Conservation (phyloP, 192 early-diverging fungal species). For the Phlyctochytrium planicorne region DNA sequence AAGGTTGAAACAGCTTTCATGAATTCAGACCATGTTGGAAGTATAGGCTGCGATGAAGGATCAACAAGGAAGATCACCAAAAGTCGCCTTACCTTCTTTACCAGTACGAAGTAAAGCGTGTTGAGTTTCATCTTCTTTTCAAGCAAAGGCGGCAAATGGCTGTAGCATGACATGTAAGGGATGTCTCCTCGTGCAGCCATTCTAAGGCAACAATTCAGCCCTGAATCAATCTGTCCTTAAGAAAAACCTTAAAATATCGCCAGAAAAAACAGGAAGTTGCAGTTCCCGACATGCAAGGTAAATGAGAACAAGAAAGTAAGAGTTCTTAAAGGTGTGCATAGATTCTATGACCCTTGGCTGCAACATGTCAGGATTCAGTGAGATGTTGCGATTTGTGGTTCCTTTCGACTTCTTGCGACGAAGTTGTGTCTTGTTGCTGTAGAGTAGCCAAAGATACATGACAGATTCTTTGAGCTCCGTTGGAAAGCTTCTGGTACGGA, state of each 20-base stretch:
- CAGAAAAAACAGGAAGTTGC: slow-evolving; percentile 11
- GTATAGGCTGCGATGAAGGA: neutral
- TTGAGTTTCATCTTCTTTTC: too few species aligned
- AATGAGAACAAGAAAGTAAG: slow-evolving; percentile 13
- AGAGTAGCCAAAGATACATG: neutral
- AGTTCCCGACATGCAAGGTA: slow-evolving; percentile 19
- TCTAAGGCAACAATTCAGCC: slow-evolving; percentile 1
- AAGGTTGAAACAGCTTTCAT: neutral
- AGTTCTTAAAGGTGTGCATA: neutral
- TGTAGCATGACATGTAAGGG: neutral
- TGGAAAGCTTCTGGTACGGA: neutral
- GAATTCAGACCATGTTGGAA: neutral
- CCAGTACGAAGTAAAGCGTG: too few species aligned
- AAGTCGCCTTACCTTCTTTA: too few species aligned
- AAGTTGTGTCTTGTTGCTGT: neutral
- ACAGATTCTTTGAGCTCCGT: neutral
- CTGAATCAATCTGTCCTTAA: neutral
- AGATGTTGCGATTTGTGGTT: neutral
- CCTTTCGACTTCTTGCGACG: neutral
- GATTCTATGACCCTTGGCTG: too few species aligned
- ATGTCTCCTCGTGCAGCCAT: neutral
- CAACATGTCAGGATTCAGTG: too few species aligned
- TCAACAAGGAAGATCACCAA: neutral
- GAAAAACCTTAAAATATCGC: slow-evolving; percentile 17
- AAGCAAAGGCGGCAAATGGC: neutral